phyloP scores from a whole-genome alignment of 2,329 filamentous ascomycete species.

The Scedosporium dehoogii region DNA sequence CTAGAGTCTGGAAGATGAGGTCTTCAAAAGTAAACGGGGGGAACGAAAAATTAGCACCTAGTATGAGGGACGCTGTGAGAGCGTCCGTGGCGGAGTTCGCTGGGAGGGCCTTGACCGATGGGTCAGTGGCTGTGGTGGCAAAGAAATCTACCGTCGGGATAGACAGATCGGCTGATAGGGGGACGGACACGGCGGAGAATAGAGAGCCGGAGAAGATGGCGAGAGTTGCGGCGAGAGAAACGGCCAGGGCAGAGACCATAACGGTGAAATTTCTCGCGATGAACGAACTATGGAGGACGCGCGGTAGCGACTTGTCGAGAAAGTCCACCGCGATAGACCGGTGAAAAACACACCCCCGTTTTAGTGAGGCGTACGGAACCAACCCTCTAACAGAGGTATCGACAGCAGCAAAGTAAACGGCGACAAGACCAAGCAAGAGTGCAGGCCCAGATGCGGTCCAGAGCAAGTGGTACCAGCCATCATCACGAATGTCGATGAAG shows the following conservation, averaged over 20 bases:
- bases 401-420: conserved; percentile 19
- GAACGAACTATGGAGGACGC: conserved; percentile 2
- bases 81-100: conserved; percentile 17
- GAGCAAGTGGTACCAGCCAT: conserved; percentile 20
- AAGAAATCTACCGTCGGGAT: conserved; percentile 21
- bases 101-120: background rate
- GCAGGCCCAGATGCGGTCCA: conserved; percentile 25
- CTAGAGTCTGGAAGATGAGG: conserved; percentile 17
- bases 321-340: conserved; percentile 22
- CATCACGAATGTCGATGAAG: conserved; percentile 17
- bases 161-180: conserved; percentile 13
- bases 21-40: conserved; percentile 25
- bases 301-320: conserved; percentile 15
- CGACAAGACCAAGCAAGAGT: conserved; percentile 17
- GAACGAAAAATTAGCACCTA: conserved; percentile 23
- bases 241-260: conserved; percentile 16
- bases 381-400: conserved; percentile 23
- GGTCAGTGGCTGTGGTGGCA: conserved; percentile 14
- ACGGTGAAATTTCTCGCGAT: conserved; percentile 18
- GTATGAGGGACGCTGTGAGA: conserved; percentile 22
- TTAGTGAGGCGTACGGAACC: conserved; percentile 22
- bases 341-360: conserved; percentile 16
- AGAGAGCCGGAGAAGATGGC: conserved; percentile 21
- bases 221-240: conserved; percentile 19
- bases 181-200: conserved; percentile 20